These are phyloP conservation scores for Blastobotrys niveus DNA, from an alignment of 1,139 yeast genomes.

Conservation along the genomic window DNA sequence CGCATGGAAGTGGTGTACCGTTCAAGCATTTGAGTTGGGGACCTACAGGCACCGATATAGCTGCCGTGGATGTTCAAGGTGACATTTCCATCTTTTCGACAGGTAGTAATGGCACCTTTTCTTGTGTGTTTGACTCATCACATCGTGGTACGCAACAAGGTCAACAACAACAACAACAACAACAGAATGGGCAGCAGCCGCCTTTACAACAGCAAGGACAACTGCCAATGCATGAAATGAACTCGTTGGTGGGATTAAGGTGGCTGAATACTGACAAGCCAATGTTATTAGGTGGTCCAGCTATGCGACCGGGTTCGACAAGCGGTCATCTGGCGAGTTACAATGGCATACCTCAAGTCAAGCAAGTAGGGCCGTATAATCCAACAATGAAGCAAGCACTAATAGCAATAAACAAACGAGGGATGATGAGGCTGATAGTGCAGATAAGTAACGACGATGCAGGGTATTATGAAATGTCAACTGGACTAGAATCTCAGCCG, in stretches of 20 bases:
- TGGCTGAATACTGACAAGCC: conserved; percentile 71
- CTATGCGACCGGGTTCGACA: conserved; percentile 17
- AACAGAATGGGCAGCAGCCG: neutral
- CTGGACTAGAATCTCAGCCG: conserved; percentile 21
- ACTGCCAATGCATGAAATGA: conserved; percentile 24
- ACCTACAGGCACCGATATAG: conserved; percentile 38
- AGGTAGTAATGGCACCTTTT: conserved; percentile 3
- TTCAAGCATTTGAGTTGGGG: conserved; percentile 41
- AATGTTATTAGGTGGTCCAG: conserved; percentile 33
- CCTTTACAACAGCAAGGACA: conserved; percentile 4
- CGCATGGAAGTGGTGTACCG: conserved; percentile 19
- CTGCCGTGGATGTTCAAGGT: conserved; percentile 40
- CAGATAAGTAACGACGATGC: conserved; percentile 27
- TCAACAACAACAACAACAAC: neutral
- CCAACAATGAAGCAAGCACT: conserved; percentile 37
- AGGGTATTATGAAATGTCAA: conserved; percentile 29
- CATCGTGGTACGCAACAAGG: neutral
- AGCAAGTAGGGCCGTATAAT: conserved; percentile 59
- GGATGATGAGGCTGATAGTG: conserved; percentile 42
- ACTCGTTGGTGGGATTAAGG: conserved; percentile 47
- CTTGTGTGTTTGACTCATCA: conserved; percentile 5
- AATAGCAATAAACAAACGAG: conserved; percentile 54
- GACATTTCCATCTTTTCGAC: conserved; percentile 32
- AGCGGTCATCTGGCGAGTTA: conserved; percentile 37
- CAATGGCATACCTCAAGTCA: conserved; percentile 47